Conservation (phyloP, 805 yeast species). For the Metschnikowia shivogae region DNA sequence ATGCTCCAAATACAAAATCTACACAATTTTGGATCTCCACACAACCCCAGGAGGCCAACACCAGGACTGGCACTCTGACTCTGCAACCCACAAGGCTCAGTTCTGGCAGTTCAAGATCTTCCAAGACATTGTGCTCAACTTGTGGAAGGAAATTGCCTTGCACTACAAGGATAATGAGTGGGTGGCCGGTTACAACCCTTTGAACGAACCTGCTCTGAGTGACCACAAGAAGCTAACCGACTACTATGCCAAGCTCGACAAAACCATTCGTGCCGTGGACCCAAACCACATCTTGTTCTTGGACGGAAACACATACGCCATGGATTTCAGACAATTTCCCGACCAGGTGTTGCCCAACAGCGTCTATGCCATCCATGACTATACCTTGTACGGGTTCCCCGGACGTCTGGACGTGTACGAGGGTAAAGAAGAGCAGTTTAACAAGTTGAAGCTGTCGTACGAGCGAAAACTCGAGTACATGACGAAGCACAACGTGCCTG, state of each 20-base stretch:
- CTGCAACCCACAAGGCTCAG: slow-evolving; percentile 42
- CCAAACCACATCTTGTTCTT: slow-evolving; percentile 46
- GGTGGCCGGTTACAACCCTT: slow-evolving; percentile 54
- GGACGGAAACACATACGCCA: slow-evolving; percentile 50
- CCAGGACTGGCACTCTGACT: slow-evolving; percentile 53
- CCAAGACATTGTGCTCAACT: slow-evolving; percentile 43
- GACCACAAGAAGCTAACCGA: slow-evolving; percentile 38
- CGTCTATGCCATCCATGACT: slow-evolving; percentile 51
- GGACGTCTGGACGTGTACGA: slow-evolving; percentile 27
- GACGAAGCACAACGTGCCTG: slow-evolving; percentile 39
- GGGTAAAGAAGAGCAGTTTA: slow-evolving; percentile 33
- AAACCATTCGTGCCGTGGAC: slow-evolving; percentile 41
- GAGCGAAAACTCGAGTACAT: slow-evolving; percentile 43
- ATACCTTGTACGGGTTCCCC: slow-evolving; percentile 45
- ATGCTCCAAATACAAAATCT: slow-evolving; percentile 45
- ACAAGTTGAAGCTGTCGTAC: slow-evolving; percentile 35
- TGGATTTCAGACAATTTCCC: slow-evolving; percentile 48
- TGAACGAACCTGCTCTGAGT: slow-evolving; percentile 49
- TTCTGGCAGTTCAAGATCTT: slow-evolving; percentile 49
- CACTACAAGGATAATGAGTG: slow-evolving; percentile 44
- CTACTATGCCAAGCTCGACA: slow-evolving; percentile 37
- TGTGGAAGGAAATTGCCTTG: slow-evolving; percentile 44
- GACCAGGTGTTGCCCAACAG: slow-evolving; percentile 35
- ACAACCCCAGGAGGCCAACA: slow-evolving; percentile 52
- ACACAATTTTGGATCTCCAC: slow-evolving; percentile 47